Conservation (phyloP, 352 stramenopile genomes). For the Globisporangium takayamanum region DNA sequence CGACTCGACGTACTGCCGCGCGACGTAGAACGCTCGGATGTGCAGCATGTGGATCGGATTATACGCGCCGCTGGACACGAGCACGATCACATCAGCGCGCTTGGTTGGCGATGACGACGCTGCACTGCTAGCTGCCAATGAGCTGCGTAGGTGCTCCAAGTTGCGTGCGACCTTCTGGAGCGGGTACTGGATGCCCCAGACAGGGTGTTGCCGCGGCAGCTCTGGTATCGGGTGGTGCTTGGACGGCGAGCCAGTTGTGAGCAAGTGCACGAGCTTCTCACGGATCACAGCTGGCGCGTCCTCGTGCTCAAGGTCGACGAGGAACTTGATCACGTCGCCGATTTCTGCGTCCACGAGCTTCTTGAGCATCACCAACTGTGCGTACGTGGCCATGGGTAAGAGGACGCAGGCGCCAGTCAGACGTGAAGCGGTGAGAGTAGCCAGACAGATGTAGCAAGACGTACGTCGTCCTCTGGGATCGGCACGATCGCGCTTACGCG, state of each 20-base stretch:
- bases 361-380: slow-evolving; percentile 55
- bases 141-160: slow-evolving; percentile 35
- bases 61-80: slow-evolving; percentile 70
- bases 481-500: slow-evolving; percentile 35
- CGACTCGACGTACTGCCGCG: slow-evolving; percentile 63
- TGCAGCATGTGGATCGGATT: slow-evolving; percentile 80
- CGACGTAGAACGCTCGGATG: slow-evolving; percentile 70
- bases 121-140: neutral
- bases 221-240: slow-evolving; percentile 33
- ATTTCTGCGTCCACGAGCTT: slow-evolving; percentile 68
- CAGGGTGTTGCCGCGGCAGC: slow-evolving; percentile 28
- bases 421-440: neutral
- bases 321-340: slow-evolving; percentile 59
- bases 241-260: slow-evolving; percentile 48
- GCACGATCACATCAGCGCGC: slow-evolving; percentile 54
- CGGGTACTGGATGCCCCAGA: slow-evolving; percentile 66
- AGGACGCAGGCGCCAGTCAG: no score
- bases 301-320: slow-evolving; percentile 43
- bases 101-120: slow-evolving; percentile 20
- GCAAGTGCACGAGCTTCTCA: slow-evolving; percentile 28
- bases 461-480: slow-evolving; percentile 54
- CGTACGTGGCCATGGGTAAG: neutral
- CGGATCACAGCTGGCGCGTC: slow-evolving; percentile 20
- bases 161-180: slow-evolving; percentile 65
- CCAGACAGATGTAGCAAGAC: neutral